Base-by-base conservation (phyloP, 257 asterid genomes). In the Penstemon davidsonii region DNA sequence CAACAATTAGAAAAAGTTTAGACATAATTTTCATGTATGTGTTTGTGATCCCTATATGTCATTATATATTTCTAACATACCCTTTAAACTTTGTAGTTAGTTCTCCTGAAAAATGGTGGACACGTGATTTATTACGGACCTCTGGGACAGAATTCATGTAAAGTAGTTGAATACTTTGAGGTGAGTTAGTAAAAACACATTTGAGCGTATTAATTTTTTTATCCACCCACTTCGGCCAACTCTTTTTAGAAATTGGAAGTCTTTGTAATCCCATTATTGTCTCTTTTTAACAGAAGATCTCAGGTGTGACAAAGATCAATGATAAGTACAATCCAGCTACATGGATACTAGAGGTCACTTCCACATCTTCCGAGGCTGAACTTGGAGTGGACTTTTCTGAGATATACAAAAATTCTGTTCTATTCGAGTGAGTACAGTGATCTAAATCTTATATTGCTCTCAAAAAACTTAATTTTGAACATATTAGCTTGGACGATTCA, bases 331-430 rank as follows among this genome's bases (percentile, higher is more conserved):
- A 79, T 52, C 84, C 84, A 8, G 81, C 84, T 46, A 60, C 81
- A 37, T 79, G 84, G 84, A 68, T 79, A 49, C 25, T 78, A 12
- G 83, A 78, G 36, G 66, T 78, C 54, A 74, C 75, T 59, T 78
- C 77, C 4, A 57, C 45, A 7, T 75, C 81, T 15, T 68, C 73
- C n/a, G 80, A 79, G 71, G 67, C 69, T 19, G 75, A 67, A 40
- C 73, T 79, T 38, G 81, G 74, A 3, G 5, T 75, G 15, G 81
- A 79, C 41, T 79, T 79, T 61, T 71, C 81, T 2, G 49, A 75
- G 37, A 72, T 64, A 7, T 79, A 75, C 70, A 15, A 59, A 55
- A 55, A 66, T 59, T 75, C 81, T 53, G 19, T 73, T 11, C 12
- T 75, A 44, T 40, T 45, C 41, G 46, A 55, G 78, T 75, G 64